A percentile compares a stretch with the other conserved stretches of the same genome.
Conservation (phyloP, 2,329 filamentous ascomycete species). For the Fusarium nodosum region DNA sequence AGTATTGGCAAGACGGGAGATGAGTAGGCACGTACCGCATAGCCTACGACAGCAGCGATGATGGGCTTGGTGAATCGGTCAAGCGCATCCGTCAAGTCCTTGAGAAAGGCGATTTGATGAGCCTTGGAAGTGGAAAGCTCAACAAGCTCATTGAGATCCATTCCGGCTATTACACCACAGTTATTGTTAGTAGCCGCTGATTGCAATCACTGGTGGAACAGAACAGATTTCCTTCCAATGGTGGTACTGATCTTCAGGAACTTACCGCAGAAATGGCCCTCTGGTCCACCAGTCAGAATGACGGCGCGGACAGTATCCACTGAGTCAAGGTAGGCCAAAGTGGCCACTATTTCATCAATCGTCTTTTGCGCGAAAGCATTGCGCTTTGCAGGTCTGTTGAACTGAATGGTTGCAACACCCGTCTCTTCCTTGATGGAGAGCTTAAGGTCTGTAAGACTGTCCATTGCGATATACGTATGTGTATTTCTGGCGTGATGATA, state of each 20-base stretch:
- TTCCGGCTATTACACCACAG: slow-evolving; percentile 16
- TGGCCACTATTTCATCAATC: slow-evolving; percentile 29
- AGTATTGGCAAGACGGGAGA: background rate
- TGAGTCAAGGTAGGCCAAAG: slow-evolving; percentile 28
- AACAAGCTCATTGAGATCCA: slow-evolving; percentile 40
- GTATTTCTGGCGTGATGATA: background rate
- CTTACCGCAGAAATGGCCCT: slow-evolving; percentile 40
- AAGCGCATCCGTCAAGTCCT: slow-evolving; percentile 36
- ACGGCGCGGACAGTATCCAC: slow-evolving; percentile 22
- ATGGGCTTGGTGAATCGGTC: slow-evolving; percentile 32
- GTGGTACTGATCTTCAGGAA: slow-evolving; percentile 5
- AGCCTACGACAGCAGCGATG: slow-evolving; percentile 39
- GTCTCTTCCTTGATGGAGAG: slow-evolving; percentile 6
- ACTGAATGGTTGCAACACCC: slow-evolving; percentile 31
- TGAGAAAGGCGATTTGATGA: slow-evolving; percentile 30
- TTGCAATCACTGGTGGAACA: background rate
- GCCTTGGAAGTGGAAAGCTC: slow-evolving; percentile 32
- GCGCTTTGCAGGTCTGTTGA: slow-evolving; percentile 39
- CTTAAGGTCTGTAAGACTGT: slow-evolving; percentile 33
- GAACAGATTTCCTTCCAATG: background rate
- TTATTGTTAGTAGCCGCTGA: background rate
- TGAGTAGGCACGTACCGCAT: slow-evolving; percentile 2
- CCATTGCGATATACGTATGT: slow-evolving; percentile 11
- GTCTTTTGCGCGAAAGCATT: slow-evolving; percentile 39
- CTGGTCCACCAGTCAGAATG: slow-evolving; percentile 32